Conservation (phyloP, 352 stramenopile species). For the Phytophthora citricola region DNA sequence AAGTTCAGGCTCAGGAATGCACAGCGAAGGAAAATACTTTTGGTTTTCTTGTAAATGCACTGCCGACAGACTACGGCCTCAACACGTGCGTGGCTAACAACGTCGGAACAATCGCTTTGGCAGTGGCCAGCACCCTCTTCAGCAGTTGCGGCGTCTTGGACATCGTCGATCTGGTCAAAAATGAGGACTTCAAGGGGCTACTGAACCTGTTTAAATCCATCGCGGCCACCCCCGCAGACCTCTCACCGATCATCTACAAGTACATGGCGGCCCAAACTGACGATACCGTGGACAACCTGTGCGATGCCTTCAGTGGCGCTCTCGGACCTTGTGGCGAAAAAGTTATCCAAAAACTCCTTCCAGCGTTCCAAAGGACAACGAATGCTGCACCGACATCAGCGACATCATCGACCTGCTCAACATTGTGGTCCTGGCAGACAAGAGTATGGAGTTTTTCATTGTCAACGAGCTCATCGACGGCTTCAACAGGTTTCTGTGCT, state of each 20-base stretch:
- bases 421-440: conserved; percentile 47
- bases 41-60: conserved; percentile 32
- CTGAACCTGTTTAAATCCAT: conserved; percentile 42
- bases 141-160: conserved; percentile 47
- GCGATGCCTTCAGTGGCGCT: conserved; percentile 43
- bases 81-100: conserved; percentile 67
- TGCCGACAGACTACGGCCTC: conserved; percentile 49
- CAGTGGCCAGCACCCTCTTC: conserved; percentile 38
- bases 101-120: conserved; percentile 30
- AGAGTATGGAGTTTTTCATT: conserved; percentile 47
- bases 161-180: conserved; percentile 44
- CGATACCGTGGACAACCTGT: conserved; percentile 51
- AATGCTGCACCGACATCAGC: conserved; percentile 57
- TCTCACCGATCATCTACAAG: conserved; percentile 54
- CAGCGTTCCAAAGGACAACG: conserved; percentile 45
- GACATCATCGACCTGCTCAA: conserved; percentile 63
- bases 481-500: conserved; percentile 59
- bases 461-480: conserved; percentile 62
- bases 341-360: conserved; percentile 43
- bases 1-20: conserved; percentile 36
- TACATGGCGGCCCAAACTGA: conserved; percentile 47
- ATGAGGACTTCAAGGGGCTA: conserved; percentile 35
- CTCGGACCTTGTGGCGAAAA: conserved; percentile 50
- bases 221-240: conserved; percentile 35
- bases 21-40: conserved; percentile 29